Conservation (phyloP, 106 monocot genomes). For the Dioscorea zingiberensis region DNA sequence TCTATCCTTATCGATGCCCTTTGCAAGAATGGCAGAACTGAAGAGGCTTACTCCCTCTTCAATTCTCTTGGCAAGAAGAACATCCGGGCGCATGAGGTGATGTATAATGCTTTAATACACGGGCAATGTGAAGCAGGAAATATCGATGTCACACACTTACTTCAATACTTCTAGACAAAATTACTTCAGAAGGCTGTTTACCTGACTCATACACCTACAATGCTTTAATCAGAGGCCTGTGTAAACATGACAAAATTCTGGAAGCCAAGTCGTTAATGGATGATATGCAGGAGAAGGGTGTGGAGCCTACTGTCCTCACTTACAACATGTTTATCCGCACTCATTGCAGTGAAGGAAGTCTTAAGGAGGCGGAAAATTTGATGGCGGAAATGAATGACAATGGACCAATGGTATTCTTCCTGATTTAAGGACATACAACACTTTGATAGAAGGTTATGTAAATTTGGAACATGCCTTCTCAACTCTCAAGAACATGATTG, state of each 20-base stretch:
- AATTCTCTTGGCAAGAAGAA: neutral
- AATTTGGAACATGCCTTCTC: slow-evolving; percentile 6
- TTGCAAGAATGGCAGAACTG: slow-evolving; percentile 1
- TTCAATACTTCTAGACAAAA: neutral
- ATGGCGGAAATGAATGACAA: slow-evolving; percentile 13
- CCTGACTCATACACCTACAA: neutral
- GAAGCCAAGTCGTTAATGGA: neutral
- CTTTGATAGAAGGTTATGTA: slow-evolving; percentile 17
- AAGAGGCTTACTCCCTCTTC: slow-evolving; percentile 1
- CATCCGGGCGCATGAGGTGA: neutral
- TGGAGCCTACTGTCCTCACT: neutral
- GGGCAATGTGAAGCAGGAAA: slow-evolving; percentile 2
- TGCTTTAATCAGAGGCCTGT: slow-evolving; percentile 1
- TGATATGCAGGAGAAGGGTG: slow-evolving; percentile 10
- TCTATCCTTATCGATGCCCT: slow-evolving; percentile 1
- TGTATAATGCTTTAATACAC: slow-evolving; percentile 3
- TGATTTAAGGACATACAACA: slow-evolving; percentile 17
- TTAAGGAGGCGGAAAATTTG: slow-evolving; percentile 17
- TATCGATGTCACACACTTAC: neutral
- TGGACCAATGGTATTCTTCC: slow-evolving; percentile 11
- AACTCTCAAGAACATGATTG: slow-evolving; percentile 20
- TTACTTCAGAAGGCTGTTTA: neutral
- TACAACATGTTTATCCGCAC: slow-evolving; percentile 17
- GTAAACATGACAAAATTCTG: neutral
- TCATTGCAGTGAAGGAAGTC: slow-evolving; percentile 15